Base-by-base conservation (phyloP, 1,284 basidiomycete species). In the Pisolithus thermaeus region DNA sequence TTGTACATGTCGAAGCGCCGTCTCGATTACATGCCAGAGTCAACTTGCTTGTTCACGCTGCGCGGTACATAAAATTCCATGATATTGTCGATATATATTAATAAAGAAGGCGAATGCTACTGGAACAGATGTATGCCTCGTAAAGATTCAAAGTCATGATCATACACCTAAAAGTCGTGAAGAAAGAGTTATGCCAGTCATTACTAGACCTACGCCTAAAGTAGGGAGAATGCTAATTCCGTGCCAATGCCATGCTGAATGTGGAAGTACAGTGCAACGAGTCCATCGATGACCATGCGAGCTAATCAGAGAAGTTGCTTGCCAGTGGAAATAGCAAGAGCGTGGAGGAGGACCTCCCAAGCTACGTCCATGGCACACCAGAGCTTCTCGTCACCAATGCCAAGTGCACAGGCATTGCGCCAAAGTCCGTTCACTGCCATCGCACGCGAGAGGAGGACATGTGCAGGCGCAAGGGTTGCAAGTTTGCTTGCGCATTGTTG, bases 391-490 rank as follows among this genome's bases (percentile, higher is more conserved):
- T 84, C 79, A 54, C 73, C 72, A 47, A 87, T 73, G 25, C 83
- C 82, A n/a, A 88, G 67, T 1, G 76, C 74, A 53, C 75, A 77
- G 3, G 73, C 73, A 61, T 85, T 84, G 43, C 72, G 68, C 81
- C 84, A 86, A 12, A 86, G 64, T 1, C 79, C 79, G 54, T 80
- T 73, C 47, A 78, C 66, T 45, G 68, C 59, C 54, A 73, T 69
- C 23, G 74, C 67, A 52, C 71, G 70, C 5, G 61, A 54, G 51
- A 75, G 66, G 32, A 79, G 66, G 1, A 58, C 61, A 22, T 64
- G 61, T 0, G 63, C 53, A 6, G 58, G 62, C 54, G 62, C 61
- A 41, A 56, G 63, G 47, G 49, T 57, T 7, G 70, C 65, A 18
- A 76, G 64, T 25, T 58, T 57, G 12, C 38, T 36, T 8, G 69